These are phyloP conservation scores for Fusarium buharicum DNA, from an alignment of 2,329 filamentous ascomycete genomes.

Conservation along the genomic window DNA sequence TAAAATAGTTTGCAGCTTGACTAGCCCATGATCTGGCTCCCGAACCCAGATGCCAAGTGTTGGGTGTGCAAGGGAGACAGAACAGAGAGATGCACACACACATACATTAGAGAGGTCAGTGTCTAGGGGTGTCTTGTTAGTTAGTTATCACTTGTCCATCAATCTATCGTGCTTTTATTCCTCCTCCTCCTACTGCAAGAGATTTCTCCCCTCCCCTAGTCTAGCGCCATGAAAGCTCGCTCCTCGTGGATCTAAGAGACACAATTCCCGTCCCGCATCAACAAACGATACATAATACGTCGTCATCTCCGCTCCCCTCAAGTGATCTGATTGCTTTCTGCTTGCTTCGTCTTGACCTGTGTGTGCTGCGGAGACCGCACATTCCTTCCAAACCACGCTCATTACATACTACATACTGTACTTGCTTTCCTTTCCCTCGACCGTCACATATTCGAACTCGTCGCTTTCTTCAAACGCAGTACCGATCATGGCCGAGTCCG, in stretches of 20 bases:
- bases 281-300: constrained; percentile 31
- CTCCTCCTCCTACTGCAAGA: constrained; percentile 4
- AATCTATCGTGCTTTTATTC: not conserved
- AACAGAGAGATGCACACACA: not conserved
- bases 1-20: not conserved
- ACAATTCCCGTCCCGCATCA: constrained; percentile 5
- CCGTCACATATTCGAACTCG: not conserved
- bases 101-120: not conserved
- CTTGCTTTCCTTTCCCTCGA: constrained; percentile 2
- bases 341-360: not conserved
- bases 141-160: not conserved
- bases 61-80: constrained; percentile 20
- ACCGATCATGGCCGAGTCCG: constrained; percentile 35
- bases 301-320: constrained; percentile 21
- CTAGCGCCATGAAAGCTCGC: constrained; percentile 6
- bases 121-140: not conserved
- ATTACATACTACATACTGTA: constrained; percentile 16
- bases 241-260: constrained; percentile 11
- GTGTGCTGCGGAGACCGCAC: constrained; percentile 17
- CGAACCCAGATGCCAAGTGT: constrained; percentile 19
- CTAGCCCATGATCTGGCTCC: constrained; percentile 19
- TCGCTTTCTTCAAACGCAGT: not conserved
- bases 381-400: constrained; percentile 41
- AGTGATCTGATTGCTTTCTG: not conserved
- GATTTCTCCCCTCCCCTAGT: constrained; percentile 15